Evolutionary conservation across 2,329 filamentous ascomycete genomes (phyloP).

Genomic region (Pseudocercospora fuligena): DNA sequence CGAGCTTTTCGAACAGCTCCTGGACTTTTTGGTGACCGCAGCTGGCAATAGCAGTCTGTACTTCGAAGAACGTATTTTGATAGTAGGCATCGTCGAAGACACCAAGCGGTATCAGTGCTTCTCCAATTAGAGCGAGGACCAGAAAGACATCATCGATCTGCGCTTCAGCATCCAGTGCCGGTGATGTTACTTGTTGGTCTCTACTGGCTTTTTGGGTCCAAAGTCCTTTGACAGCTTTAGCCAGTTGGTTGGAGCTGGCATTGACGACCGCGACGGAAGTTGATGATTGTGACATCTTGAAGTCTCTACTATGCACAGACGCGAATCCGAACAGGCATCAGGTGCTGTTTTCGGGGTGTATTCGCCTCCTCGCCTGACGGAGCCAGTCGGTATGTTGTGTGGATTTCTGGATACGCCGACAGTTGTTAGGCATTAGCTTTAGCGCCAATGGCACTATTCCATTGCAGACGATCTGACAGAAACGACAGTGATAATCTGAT

Average conservation of each 20-base stretch:
- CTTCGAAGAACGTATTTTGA: conserved; percentile 19
- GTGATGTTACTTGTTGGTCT: background rate
- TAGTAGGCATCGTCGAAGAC: conserved; percentile 25
- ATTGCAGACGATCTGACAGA: background rate
- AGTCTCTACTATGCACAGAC: background rate
- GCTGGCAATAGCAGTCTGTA: conserved; percentile 22
- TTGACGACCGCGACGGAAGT: background rate
- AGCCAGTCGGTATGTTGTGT: background rate
- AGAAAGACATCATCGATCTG: conserved; percentile 29
- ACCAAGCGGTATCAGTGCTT: conserved; percentile 21
- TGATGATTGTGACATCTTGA: background rate
- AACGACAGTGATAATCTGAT: background rate
- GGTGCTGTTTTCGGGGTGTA: background rate
- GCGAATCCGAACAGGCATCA: background rate
- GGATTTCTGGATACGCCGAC: background rate
- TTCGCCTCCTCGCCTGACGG: background rate
- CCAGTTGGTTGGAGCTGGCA: conserved; percentile 7
- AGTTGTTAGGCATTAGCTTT: background rate
- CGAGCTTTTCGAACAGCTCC: conserved; percentile 21
- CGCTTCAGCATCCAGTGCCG: conserved; percentile 11
- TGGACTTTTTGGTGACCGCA: conserved; percentile 14
- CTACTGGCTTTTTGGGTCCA: conserved; percentile 16
- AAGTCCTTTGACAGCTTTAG: conserved; percentile 17
- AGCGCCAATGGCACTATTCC: background rate
- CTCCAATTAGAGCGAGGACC: conserved; percentile 26